Conservation (phyloP, 192 early-diverging fungal species). For the Backusella tuberculispora region DNA sequence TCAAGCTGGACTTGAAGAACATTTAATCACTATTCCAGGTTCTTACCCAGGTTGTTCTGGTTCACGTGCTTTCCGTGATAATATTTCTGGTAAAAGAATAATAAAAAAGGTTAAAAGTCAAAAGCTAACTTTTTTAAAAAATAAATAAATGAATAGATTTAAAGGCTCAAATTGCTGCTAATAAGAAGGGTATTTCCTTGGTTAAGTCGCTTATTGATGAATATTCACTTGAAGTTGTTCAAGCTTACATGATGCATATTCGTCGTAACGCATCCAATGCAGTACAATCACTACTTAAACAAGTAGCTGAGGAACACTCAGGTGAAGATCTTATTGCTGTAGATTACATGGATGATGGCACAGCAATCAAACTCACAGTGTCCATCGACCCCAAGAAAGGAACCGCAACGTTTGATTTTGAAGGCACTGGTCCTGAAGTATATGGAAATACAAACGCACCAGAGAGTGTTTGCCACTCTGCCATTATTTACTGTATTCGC, state of each 20-base stretch:
- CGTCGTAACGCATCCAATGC: slow-evolving; percentile 87
- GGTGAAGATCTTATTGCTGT: slow-evolving; percentile 47
- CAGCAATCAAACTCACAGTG: slow-evolving; percentile 73
- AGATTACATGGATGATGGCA: slow-evolving; percentile 96
- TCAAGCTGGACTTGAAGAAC: slow-evolving; percentile 72
- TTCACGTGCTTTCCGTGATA: slow-evolving; percentile 87
- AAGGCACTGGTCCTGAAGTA: slow-evolving; percentile 85
- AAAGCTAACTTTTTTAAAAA: neutral
- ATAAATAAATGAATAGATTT: slow-evolving; percentile 57
- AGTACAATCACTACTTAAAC: slow-evolving; percentile 77
- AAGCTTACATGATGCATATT: slow-evolving; percentile 95
- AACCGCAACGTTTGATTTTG: slow-evolving; percentile 91
- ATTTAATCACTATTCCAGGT: slow-evolving; percentile 82
- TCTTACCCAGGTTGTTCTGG: slow-evolving; percentile 85
- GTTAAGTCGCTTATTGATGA: slow-evolving; percentile 81
- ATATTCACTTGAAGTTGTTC: slow-evolving; percentile 84
- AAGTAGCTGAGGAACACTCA: slow-evolving; percentile 49
- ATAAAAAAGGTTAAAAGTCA: neutral
- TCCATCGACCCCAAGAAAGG: slow-evolving; percentile 73
- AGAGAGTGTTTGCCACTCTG: slow-evolving; percentile 68
- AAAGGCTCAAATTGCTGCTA: slow-evolving; percentile 97
- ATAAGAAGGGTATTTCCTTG: slow-evolving; percentile 89
- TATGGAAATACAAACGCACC: slow-evolving; percentile 91
- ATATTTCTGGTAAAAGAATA: slow-evolving; percentile 63
- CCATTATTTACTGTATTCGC: slow-evolving; percentile 96